Evolutionary conservation across 495 filamentous ascomycete species (phyloP), one percentile per base, ranked within the genome.

Genomic region (Opeltia flavorubescens): DNA sequence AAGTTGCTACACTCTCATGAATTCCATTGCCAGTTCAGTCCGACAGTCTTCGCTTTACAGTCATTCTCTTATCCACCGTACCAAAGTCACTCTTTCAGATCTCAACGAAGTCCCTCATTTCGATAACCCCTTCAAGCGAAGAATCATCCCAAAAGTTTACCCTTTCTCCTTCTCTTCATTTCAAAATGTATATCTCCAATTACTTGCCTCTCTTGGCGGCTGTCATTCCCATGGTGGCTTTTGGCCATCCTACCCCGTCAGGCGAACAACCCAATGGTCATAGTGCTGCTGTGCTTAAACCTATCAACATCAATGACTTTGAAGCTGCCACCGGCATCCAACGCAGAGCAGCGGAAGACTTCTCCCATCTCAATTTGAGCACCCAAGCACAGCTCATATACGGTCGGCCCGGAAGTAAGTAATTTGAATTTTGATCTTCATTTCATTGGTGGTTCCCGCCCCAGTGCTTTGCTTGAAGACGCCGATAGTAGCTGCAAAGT

Each of bases 381-480:
- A 47, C 30, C 44, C 44, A 47, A 34, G 27, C 44, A 15, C 30
- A 47, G 26, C 44, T 47, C 7, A 47, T 47, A 12, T 47, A 47
- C 25, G 44, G 44, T 15, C 44, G 31, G 5, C 44, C 44, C 12
- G 44, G 44, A 34, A 26, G 44, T 47, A 38, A 25, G 44, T 47
- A 23, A 8, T 17, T 13, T 9, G 5, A n/a, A n/a, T 9, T n/a
- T n/a, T 28, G 5, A 7, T 44, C 25, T 44, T 24, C 41, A n/a
- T 24, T 7, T 5, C 25, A 9, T 44, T 13, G n/a, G n/a, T n/a
- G n/a, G n/a, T n/a, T n/a, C n/a, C n/a, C n/a, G n/a, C n/a, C 8
- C n/a, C 9, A n/a, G 8, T n/a, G 30, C 30, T n/a, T 33, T n/a
- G 30, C 30, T 33, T 33, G 30, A 9, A n/a, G n/a, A n/a, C 8